Base-by-base conservation (phyloP, 306 rosid genomes). In the Ziziphus jujuba region DNA sequence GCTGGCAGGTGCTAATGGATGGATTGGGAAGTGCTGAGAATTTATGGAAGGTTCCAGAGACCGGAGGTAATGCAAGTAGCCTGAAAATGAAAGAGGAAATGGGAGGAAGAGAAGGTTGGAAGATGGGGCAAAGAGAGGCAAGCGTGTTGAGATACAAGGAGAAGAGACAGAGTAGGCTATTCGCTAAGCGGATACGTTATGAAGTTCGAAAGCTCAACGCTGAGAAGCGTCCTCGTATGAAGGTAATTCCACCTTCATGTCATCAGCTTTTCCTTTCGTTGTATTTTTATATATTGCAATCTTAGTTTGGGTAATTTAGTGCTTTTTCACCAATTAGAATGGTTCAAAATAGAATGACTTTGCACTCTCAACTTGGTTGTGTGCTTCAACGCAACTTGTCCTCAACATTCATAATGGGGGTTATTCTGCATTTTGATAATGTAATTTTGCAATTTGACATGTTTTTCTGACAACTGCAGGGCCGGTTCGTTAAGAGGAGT, bases 201-300 rank as follows among this genome's bases (percentile, higher is more conserved):
- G 83, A 90, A 79, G 99, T 93, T 50, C 89, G 99, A 60, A 93
- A 90, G 80, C 75, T 90, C 38, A 93, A 93, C 56, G 99, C 99
- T 2, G 96, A 93, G 61, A 87, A 90, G 21, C 87, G 99, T 14
- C 99, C 99, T 5, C 82, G 99, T 44, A 84, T 90, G 84, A 93
- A 90, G 99, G 99, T 90, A 82, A 8, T 34, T 10, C n/a, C 1
- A 35, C 16, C 6, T 57, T 19, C 9, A 2, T 34, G 0, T 16
- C 21, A 16, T 50, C 55, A n/a, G 17, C 21, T 16, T 50, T 50
- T 50, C 6, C 22, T 50, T 49, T 17, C 17, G 0, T 45, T 10
- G 33, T 28, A 28, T 28, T 28, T 28, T 28, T 28, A 28, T 28
- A 28, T 28, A 28, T 28, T 28, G 33, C 33, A 28, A n/a, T 28